These are phyloP conservation scores for Echinosophora koreensis DNA, from an alignment of 306 rosid species.

Conservation along the genomic window DNA sequence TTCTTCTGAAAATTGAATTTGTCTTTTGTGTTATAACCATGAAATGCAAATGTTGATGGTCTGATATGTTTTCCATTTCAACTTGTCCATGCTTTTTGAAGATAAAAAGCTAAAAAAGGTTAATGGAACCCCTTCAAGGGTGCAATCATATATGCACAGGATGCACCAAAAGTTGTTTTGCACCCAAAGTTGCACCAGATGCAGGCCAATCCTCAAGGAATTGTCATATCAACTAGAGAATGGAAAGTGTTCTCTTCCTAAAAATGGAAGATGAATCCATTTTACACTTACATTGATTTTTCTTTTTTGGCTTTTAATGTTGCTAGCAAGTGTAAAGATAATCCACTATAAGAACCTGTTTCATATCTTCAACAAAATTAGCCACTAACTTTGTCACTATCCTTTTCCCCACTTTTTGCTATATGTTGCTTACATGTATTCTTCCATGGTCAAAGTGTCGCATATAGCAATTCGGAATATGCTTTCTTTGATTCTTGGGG, in stretches of 20 bases:
- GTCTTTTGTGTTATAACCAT: not conserved
- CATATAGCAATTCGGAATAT: not conserved
- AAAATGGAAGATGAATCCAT: slow-evolving; percentile 54
- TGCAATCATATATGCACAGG: slow-evolving; percentile 9
- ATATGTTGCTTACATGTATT: slow-evolving; percentile 26
- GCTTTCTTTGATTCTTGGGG: not conserved
- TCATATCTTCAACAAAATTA: slow-evolving; percentile 34
- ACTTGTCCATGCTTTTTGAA: slow-evolving; percentile 14
- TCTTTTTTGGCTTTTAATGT: slow-evolving; percentile 6
- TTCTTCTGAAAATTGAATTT: not conserved
- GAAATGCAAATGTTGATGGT: slow-evolving; percentile 40
- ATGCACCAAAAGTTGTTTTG: not conserved
- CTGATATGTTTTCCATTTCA: slow-evolving; percentile 48
- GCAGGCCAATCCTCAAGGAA: slow-evolving; percentile 27
- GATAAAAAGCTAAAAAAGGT: slow-evolving; percentile 26
- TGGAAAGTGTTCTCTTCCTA: not conserved
- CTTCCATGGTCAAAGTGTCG: slow-evolving; percentile 22
- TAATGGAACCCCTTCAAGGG: slow-evolving; percentile 45
- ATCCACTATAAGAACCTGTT: slow-evolving; percentile 17
- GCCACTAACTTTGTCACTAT: slow-evolving; percentile 12
- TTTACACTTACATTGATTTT: slow-evolving; percentile 21
- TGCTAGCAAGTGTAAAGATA: slow-evolving; percentile 33
- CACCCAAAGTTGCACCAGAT: slow-evolving; percentile 17
- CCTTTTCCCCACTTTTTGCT: slow-evolving; percentile 14
- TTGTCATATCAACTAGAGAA: slow-evolving; percentile 35